These are phyloP conservation scores for Arthromyces matolae DNA, from an alignment of 768 basidiomycete genomes.

Conservation along the genomic window DNA sequence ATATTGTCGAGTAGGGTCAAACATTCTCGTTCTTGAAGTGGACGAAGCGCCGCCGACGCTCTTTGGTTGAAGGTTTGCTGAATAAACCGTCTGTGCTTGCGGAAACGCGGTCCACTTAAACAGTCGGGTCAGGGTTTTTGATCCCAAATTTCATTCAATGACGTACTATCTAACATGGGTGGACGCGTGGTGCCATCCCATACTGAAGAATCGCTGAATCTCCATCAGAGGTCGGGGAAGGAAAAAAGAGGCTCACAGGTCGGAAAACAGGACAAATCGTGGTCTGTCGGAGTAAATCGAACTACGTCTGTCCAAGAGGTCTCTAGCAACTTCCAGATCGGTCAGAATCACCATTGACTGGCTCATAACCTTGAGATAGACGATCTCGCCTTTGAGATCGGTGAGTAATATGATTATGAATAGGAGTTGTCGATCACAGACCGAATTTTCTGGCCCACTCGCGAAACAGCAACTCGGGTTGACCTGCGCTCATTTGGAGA, in stretches of 20 bases:
- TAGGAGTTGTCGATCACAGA: constrained; percentile 19
- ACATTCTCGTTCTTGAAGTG: constrained; percentile 41
- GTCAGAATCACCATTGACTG: constrained; percentile 50
- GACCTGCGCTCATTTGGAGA: constrained; percentile 38
- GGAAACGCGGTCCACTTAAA: constrained; percentile 44
- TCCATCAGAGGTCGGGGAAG: too few species aligned
- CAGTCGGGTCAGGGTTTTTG: not conserved
- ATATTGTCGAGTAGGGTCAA: constrained; percentile 39
- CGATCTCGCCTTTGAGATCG: constrained; percentile 36
- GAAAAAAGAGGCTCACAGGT: constrained; percentile 34
- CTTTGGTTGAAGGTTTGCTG: constrained; percentile 46
- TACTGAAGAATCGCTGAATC: too few species aligned
- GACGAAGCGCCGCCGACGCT: constrained; percentile 34
- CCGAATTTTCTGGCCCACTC: constrained; percentile 43
- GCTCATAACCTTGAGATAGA: constrained; percentile 39
- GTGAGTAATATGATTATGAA: not conserved
- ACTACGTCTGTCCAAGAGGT: constrained; percentile 51
- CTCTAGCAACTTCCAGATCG: constrained; percentile 39
- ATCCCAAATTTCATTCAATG: not conserved
- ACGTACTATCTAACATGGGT: constrained; percentile 47
- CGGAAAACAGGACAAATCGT: constrained; percentile 43
- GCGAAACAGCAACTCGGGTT: constrained; percentile 37
- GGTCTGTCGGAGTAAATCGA: constrained; percentile 53
- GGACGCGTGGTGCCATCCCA: constrained; percentile 47
- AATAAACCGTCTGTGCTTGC: constrained; percentile 50